phyloP scores from a whole-genome alignment of 2,329 filamentous ascomycete genomes.

The Diaporthe caulivora region DNA sequence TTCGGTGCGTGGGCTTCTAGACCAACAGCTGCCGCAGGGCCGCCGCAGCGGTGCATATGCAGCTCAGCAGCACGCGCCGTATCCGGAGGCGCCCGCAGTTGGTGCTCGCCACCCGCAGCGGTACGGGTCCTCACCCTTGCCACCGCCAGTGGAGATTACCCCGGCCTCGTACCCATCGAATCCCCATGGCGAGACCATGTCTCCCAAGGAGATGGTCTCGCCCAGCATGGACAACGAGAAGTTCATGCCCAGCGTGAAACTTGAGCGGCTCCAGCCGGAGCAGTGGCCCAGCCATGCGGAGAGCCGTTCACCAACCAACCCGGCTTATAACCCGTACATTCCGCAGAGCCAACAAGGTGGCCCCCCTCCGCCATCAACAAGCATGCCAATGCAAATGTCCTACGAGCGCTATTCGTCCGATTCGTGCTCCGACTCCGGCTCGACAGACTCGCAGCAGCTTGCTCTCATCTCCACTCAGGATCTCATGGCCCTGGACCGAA shows the following conservation, averaged over 20 bases:
- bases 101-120: slow-evolving; percentile 38
- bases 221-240: slow-evolving; percentile 55
- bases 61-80: slow-evolving; percentile 45
- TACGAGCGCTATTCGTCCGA: slow-evolving; percentile 55
- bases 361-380: slow-evolving; percentile 18
- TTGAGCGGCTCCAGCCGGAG: slow-evolving; percentile 51
- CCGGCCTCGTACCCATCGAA: slow-evolving; percentile 41
- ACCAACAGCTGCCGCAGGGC: slow-evolving; percentile 51
- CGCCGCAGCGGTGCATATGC: slow-evolving; percentile 39
- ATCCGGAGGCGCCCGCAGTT: slow-evolving; percentile 44
- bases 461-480: slow-evolving; percentile 68
- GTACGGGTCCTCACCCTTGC: slow-evolving; percentile 36
- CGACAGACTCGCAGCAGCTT: slow-evolving; percentile 50
- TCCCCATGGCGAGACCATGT: slow-evolving; percentile 42
- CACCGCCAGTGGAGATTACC: slow-evolving; percentile 40
- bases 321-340: slow-evolving; percentile 33
- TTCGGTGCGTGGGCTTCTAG: slow-evolving; percentile 66
- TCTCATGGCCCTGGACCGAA: slow-evolving; percentile 60
- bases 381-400: slow-evolving; percentile 45
- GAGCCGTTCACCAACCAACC: slow-evolving; percentile 35
- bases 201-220: slow-evolving; percentile 53
- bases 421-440: slow-evolving; percentile 50
- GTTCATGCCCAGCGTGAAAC: slow-evolving; percentile 54
- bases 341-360: slow-evolving; percentile 37
- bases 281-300: slow-evolving; percentile 30